These are phyloP conservation scores for Pelargonium australe DNA, from an alignment of 441 rosid genomes.

Conservation along the genomic window DNA sequence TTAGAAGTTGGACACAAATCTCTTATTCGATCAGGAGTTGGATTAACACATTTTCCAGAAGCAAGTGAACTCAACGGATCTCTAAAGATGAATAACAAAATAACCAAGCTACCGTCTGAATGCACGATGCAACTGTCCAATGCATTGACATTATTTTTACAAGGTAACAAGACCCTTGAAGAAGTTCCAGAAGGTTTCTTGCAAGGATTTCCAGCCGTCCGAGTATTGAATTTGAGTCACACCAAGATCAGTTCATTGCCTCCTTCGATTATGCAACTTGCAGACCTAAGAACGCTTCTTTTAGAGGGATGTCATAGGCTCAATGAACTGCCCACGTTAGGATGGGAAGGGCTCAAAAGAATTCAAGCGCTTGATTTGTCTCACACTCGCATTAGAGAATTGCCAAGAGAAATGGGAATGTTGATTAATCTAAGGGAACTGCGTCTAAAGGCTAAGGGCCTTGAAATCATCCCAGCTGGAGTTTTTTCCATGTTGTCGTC, in stretches of 20 bases:
- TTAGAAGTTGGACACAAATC: constrained; percentile 22
- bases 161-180: constrained; percentile 24
- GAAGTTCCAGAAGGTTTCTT: constrained; percentile 17
- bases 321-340: constrained; percentile 24
- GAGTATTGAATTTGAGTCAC: constrained; percentile 25
- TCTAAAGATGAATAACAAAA: constrained; percentile 27
- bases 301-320: constrained; percentile 28
- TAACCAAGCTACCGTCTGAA: not conserved
- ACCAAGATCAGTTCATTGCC: constrained; percentile 27
- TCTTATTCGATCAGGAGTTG: constrained; percentile 27
- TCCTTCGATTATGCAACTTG: constrained; percentile 20
- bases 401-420: constrained; percentile 25
- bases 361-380: constrained; percentile 34
- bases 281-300: constrained; percentile 26
- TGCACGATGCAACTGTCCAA: constrained; percentile 13
- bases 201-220: constrained; percentile 20
- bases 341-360: constrained; percentile 21
- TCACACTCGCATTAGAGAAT: constrained; percentile 26
- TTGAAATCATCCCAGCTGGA: constrained; percentile 25
- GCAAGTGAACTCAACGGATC: constrained; percentile 13
- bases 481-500: constrained; percentile 17
- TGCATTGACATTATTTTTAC: constrained; percentile 24
- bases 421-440: constrained; percentile 27
- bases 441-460: constrained; percentile 30
- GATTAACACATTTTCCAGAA: constrained; percentile 23